Percentiles rank a stretch among this genome's conserved stretches.
phyloP scores from a whole-genome alignment of 148 eudicot genomes.

The Arbutus unedo region DNA sequence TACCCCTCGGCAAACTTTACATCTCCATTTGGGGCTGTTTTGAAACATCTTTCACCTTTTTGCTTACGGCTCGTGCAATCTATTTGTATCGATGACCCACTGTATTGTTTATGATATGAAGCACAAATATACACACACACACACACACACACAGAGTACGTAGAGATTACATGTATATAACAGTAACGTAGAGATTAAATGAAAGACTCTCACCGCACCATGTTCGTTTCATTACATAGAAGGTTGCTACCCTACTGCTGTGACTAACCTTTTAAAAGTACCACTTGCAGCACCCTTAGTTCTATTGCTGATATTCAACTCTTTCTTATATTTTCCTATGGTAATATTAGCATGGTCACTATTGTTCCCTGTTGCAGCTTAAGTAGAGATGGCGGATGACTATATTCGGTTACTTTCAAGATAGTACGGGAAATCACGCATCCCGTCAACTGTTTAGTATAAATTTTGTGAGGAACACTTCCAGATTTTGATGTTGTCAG shows the following conservation, averaged over 20 bases:
- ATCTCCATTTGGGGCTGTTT: background rate
- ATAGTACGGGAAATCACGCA: background rate
- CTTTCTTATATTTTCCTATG: background rate
- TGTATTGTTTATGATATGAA: background rate
- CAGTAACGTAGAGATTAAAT: too few relatives aligned
- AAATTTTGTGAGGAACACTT: background rate
- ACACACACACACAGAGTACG: too few relatives aligned
- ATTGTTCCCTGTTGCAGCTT: background rate
- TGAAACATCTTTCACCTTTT: background rate
- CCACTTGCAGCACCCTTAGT: background rate
- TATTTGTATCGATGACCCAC: background rate
- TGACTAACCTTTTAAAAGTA: background rate
- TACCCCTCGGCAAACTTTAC: background rate
- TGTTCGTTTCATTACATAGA: background rate
- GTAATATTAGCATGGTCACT: background rate
- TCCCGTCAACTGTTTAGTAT: background rate
- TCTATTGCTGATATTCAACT: background rate
- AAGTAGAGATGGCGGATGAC: background rate
- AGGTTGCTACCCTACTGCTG: background rate
- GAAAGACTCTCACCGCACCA: background rate
- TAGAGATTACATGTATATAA: too few relatives aligned
- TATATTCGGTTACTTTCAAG: background rate
- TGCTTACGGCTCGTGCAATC: background rate
- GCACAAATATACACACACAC: too few relatives aligned
- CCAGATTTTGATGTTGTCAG: background rate